Evolutionary conservation across 2,329 filamentous ascomycete genomes (phyloP), one percentile per base, ranked within the genome.

Genomic region (Fusarium concolor): DNA sequence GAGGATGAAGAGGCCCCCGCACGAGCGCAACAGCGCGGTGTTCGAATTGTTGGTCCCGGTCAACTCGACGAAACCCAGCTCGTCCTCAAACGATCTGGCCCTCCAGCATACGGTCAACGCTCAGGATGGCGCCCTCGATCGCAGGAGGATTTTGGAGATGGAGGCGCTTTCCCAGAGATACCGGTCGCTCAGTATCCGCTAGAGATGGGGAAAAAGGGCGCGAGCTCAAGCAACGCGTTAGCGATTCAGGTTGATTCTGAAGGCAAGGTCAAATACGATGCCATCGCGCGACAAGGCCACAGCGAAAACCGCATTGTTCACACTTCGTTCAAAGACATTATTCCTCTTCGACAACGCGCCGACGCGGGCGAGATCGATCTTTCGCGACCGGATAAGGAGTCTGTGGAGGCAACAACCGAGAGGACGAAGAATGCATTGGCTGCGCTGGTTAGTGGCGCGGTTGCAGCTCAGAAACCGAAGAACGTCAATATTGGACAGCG

Each of bases 201-300:
- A 50, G 93, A 97, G 62, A 97, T 98, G 93, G 95, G 95, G 60
- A 89, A 90, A 74, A 96, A 97, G 80, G 85, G 86, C 35, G 83
- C 88, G 10, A 86, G 84, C 31, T 88, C 86, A 45, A 96, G 90
- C 70, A 98, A 97, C 81, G 94, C 96, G 56, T 86, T 99, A 46
- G 91, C 94, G n/a, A 86, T 98, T 31, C 92, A 97, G 77, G 94
- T 98, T 35, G 94, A 98, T 76, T 89, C 86, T 1, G 91, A 97
- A 70, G 96, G 96, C 43, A 97, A 96, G 77, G 92, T 97, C 67
- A 96, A 97, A 80, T 99, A 97, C 82, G 94, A 97, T 78, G 94
- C 94, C 54, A 97, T 99, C 75, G 95, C 95, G 51, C 87, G 91
- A 74, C 92, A 95, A 76, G 96, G 96, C 15, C 96, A 99, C 78